Base-by-base conservation (phyloP, 1,139 yeast genomes). In the Magnusiomyces clavatus region DNA sequence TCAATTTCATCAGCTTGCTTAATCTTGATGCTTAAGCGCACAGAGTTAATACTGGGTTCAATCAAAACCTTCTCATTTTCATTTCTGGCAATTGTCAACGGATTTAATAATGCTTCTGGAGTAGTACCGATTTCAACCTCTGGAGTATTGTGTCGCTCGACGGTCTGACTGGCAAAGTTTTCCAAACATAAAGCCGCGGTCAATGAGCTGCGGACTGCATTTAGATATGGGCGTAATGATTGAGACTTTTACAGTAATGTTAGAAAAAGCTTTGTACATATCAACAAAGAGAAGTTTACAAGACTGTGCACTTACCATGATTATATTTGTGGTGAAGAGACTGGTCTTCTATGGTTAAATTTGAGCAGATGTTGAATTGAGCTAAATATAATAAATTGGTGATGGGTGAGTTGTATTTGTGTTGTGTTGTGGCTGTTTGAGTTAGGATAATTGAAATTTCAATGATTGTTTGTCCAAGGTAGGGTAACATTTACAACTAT, bases 1-100 rank as follows among this genome's bases (percentile, higher is more conserved):
- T 92, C 99, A 66, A 94, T 92, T 69, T 92, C 98, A 69, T 92
- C 99, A 8, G 96, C 95, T 69, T 92, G 98, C 69, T 92, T 92
- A 69, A 92, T 92, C 67, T 85, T 86, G 62, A 92, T 85, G 48
- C 95, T 85, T 36, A 92, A 85, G 64, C 98, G 79, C 43, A 72
- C 73, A 1, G 96, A 86, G 70, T 92, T 92, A 67, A 92, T 84
- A 57, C 96, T 85, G 12, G 97, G 90, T 68, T 92, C 99, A 62
- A 92, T 92, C 61, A 92, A 73, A 43, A 92, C 95, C 65, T 82
- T 81, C 69, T 92, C 99, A 64, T 88, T 85, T 66, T 90, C 97
- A 66, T 94, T 92, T 71, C 99, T 81, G 3, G 96, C 84, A 61
- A 92, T 84, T 56, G 83, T 79, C 83, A 92, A 83, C 35, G 97